Percentiles rank a stretch among this genome's conserved stretches.
Conservation (phyloP, 2,329 filamentous ascomycete species). For the Apiospora pterosperma region DNA sequence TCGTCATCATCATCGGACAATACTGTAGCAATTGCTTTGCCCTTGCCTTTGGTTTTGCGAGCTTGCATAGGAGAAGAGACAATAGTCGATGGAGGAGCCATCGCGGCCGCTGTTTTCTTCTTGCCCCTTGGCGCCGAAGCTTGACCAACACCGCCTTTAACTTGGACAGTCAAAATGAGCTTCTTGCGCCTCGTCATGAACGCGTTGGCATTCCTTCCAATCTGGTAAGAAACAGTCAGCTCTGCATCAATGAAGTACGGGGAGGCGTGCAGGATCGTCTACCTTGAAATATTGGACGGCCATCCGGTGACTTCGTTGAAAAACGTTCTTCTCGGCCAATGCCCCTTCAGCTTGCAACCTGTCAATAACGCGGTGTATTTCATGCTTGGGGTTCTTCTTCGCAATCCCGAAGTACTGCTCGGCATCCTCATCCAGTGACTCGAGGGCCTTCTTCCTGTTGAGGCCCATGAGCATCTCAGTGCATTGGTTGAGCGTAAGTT, state of each 20-base stretch:
- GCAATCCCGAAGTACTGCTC: constrained; percentile 66
- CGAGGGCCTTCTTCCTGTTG: constrained; percentile 54
- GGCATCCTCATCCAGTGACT: constrained; percentile 38
- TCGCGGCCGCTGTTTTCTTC: constrained; percentile 31
- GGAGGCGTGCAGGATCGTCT: constrained; percentile 15
- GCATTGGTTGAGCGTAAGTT: constrained; percentile 74
- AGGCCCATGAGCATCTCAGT: constrained; percentile 76
- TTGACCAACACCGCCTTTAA: constrained; percentile 32
- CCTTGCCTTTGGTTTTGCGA: constrained; percentile 28
- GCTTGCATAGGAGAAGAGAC: constrained; percentile 50
- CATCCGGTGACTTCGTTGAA: constrained; percentile 61
- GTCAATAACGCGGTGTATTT: constrained; percentile 82
- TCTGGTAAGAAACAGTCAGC: constrained; percentile 23
- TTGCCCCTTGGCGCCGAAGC: constrained; percentile 26
- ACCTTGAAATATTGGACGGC: constrained; percentile 71
- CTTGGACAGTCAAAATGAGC: constrained; percentile 37
- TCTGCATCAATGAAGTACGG: constrained; percentile 16
- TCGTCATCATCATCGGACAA: constrained; percentile 37
- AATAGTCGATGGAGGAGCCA: constrained; percentile 38
- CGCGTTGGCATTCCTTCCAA: constrained; percentile 32
- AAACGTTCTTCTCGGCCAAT: constrained; percentile 65
- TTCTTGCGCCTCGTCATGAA: constrained; percentile 44
- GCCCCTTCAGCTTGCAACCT: constrained; percentile 70
- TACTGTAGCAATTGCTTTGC: constrained; percentile 18
- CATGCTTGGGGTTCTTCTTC: constrained; percentile 65